Percentiles rank a stretch among this genome's conserved stretches.
phyloP scores from a whole-genome alignment of 305 asterid species.

The Rubia tinctorum region DNA sequence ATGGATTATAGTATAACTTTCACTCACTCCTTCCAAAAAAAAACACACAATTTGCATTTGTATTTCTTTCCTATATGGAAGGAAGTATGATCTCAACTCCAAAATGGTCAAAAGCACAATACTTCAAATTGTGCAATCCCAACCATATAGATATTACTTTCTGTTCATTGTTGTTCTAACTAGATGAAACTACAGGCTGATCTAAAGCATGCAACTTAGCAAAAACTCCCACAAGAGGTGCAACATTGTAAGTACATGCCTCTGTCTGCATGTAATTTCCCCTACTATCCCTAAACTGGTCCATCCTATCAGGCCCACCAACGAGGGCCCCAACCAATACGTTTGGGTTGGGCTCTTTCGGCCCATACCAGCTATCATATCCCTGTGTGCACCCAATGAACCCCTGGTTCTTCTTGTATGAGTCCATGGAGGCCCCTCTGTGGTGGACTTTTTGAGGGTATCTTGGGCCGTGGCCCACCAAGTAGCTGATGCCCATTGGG shows the following conservation, averaged over 20 bases:
- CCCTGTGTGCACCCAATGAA: constrained; percentile 40
- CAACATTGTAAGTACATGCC: constrained; percentile 86
- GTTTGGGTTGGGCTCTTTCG: constrained; percentile 52
- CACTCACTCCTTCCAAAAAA: neutral
- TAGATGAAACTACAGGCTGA: constrained; percentile 18
- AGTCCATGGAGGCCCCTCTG: constrained; percentile 35
- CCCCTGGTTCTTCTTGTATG: constrained; percentile 24
- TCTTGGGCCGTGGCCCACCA: constrained; percentile 34
- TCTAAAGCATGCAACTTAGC: constrained; percentile 42
- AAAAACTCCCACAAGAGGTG: constrained; percentile 78
- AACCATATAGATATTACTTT: neutral
- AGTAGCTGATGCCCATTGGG: constrained; percentile 33
- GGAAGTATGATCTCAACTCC: neutral
- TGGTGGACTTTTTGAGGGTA: constrained; percentile 37
- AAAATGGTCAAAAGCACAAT: neutral
- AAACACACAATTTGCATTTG: neutral
- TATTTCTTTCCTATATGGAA: neutral
- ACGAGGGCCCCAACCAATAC: constrained; percentile 67
- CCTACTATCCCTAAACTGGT: constrained; percentile 51
- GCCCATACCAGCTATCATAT: constrained; percentile 31
- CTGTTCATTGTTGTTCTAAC: constrained; percentile 16
- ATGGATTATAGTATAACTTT: neutral
- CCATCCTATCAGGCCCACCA: constrained; percentile 69
- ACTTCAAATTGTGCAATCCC: neutral
- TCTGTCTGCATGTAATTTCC: constrained; percentile 79